Conservation (phyloP, 2,329 filamentous ascomycete genomes). For the Trichophyton benhamiae region DNA sequence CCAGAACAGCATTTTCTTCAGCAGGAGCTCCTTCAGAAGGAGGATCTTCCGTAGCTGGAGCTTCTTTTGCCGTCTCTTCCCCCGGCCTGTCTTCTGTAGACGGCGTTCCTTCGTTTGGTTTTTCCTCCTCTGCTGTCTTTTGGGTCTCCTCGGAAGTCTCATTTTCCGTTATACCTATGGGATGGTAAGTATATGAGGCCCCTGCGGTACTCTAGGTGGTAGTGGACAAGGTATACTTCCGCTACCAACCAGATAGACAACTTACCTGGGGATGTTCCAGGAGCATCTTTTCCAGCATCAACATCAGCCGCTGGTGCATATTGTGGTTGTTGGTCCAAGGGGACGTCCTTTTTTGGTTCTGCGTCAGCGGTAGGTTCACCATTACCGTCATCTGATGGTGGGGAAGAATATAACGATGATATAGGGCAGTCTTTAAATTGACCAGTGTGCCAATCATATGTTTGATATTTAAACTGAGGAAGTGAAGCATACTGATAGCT, state of each 20-base stretch:
- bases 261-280: conserved; percentile 9
- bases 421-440: conserved; percentile 29
- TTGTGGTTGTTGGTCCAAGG: conserved; percentile 15
- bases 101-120: not conserved
- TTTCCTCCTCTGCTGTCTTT: not conserved
- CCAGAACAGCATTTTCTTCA: not conserved
- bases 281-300: not conserved
- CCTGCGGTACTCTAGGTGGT: not conserved
- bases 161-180: conserved; percentile 1
- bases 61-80: not conserved
- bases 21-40: not conserved
- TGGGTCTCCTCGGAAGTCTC: not conserved
- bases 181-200: not conserved
- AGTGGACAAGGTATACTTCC: not conserved
- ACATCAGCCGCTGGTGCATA: conserved; percentile 6
- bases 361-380: conserved; percentile 25
- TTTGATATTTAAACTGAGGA: conserved; percentile 33
- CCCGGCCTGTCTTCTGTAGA: not conserved
- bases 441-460: conserved; percentile 29
- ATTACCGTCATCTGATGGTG: conserved; percentile 26
- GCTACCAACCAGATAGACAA: not conserved
- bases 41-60: not conserved
- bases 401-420: conserved; percentile 20
- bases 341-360: conserved; percentile 22
- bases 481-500: conserved; percentile 33